Evolutionary conservation across 177 flowering plant genomes (phyloP).

Genomic region (Vitis hybrid): DNA sequence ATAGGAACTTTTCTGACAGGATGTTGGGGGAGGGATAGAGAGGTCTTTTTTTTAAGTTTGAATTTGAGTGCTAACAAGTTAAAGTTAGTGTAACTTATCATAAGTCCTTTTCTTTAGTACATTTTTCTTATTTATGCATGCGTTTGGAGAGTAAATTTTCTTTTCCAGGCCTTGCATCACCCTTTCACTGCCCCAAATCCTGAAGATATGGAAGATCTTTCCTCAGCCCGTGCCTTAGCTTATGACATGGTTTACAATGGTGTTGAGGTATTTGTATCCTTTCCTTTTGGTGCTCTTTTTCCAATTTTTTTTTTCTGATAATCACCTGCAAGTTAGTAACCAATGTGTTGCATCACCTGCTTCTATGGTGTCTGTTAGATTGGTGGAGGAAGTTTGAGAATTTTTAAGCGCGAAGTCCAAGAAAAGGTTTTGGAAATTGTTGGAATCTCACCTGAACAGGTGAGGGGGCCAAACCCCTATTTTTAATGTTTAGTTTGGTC

Average conservation of each 20-base stretch:
- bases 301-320: not conserved
- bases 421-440: slow-evolving; percentile 81
- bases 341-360: not conserved
- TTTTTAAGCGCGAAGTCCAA: slow-evolving; percentile 82
- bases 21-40: not conserved
- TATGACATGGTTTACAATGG: slow-evolving; percentile 99
- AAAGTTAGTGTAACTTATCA: not conserved
- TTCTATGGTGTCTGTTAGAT: slow-evolving; percentile 42
- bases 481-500: not conserved
- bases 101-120: not conserved
- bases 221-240: slow-evolving; percentile 95
- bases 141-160: not conserved
- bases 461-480: slow-evolving; percentile 18
- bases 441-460: slow-evolving; percentile 83
- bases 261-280: slow-evolving; percentile 61
- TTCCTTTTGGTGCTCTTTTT: not conserved
- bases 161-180: slow-evolving; percentile 86
- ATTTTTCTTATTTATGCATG: not conserved
- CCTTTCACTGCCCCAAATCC: slow-evolving; percentile 98
- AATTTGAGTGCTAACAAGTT: not conserved
- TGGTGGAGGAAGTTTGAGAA: slow-evolving; percentile 98
- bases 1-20: not conserved
- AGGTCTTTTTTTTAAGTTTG: too few species aligned
- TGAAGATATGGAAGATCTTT: slow-evolving; percentile 73
- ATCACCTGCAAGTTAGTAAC: not conserved